phyloP scores from a whole-genome alignment of 495 filamentous ascomycete genomes.

The Daldinia childiae region DNA sequence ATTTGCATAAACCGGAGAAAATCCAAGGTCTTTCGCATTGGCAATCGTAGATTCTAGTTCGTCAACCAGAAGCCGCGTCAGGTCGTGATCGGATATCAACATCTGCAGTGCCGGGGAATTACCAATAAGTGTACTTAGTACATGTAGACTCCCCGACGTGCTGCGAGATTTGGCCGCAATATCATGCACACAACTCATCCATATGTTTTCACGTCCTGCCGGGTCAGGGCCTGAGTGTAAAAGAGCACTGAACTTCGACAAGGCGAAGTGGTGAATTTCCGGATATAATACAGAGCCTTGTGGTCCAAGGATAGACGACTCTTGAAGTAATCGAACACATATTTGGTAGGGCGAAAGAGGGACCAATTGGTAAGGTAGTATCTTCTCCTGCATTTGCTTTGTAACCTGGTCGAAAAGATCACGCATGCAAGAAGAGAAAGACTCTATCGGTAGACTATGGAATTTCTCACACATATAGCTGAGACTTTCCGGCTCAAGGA shows the following conservation, averaged over 20 bases:
- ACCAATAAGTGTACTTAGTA: conserved; percentile 64
- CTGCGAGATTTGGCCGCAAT: conserved; percentile 55
- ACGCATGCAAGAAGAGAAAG: conserved; percentile 61
- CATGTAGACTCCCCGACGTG: conserved; percentile 73
- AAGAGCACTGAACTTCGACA: conserved; percentile 60
- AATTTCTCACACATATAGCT: conserved; percentile 81
- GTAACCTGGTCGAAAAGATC: conserved; percentile 61
- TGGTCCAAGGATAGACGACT: conserved; percentile 61
- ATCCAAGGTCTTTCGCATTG: conserved; percentile 47
- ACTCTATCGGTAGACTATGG: conserved; percentile 70
- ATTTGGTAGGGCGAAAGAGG: conserved; percentile 58
- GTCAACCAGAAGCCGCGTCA: conserved; percentile 58
- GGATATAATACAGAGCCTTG: conserved; percentile 54
- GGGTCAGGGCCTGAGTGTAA: conserved; percentile 50
- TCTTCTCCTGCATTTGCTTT: conserved; percentile 42
- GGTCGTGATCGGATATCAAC: conserved; percentile 55
- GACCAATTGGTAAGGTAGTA: conserved; percentile 11
- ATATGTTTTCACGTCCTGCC: conserved; percentile 52
- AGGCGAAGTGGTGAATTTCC: conserved; percentile 68
- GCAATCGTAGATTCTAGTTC: conserved; percentile 58
- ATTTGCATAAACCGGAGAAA: conserved; percentile 52
- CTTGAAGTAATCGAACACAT: conserved; percentile 73
- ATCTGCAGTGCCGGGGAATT: conserved; percentile 47
- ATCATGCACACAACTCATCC: conserved; percentile 57
- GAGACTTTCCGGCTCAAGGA: conserved; percentile 65